Percentiles rank a stretch among this genome's conserved stretches.
Conservation (phyloP, 345 rosid species). For the Aethionema arabicum region DNA sequence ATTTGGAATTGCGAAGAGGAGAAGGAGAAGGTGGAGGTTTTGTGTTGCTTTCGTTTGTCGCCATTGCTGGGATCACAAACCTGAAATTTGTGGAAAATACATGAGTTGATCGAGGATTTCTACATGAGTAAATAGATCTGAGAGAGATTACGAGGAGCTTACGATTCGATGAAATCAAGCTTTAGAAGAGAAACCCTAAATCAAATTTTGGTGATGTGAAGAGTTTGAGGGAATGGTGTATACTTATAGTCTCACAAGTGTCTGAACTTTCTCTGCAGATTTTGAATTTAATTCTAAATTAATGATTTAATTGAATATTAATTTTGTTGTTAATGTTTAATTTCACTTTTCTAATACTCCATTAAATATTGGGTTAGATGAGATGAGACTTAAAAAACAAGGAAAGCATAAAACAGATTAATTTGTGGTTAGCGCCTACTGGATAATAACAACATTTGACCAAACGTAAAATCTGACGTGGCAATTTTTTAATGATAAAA, state of each 20-base stretch:
- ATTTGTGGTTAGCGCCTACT: conserved; percentile 16
- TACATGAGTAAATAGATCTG: neutral
- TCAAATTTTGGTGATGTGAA: conserved; percentile 24
- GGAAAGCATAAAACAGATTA: neutral
- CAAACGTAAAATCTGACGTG: conserved; percentile 11
- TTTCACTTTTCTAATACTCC: neutral
- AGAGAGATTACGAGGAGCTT: conserved; percentile 16
- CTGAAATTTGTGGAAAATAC: neutral
- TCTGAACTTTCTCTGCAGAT: conserved; percentile 19
- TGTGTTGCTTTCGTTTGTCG: conserved; percentile 46
- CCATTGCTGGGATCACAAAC: conserved; percentile 55
- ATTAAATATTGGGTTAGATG: conserved; percentile 9
- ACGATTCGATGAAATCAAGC: neutral
- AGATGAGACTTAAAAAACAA: conserved; percentile 26
- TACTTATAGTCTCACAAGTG: conserved; percentile 35
- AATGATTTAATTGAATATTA: neutral
- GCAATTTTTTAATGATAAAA: neutral
- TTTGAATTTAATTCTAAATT: conserved; percentile 19
- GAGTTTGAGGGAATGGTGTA: conserved; percentile 13
- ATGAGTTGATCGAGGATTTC: conserved; percentile 3
- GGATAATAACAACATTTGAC: conserved; percentile 10
- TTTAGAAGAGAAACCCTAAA: conserved; percentile 22
- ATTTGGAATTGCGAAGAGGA: conserved; percentile 82
- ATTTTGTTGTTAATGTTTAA: neutral
- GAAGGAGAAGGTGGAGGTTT: conserved; percentile 93